These are phyloP conservation scores for Leccinum obscurum DNA, from an alignment of 768 basidiomycete species.

Conservation along the genomic window DNA sequence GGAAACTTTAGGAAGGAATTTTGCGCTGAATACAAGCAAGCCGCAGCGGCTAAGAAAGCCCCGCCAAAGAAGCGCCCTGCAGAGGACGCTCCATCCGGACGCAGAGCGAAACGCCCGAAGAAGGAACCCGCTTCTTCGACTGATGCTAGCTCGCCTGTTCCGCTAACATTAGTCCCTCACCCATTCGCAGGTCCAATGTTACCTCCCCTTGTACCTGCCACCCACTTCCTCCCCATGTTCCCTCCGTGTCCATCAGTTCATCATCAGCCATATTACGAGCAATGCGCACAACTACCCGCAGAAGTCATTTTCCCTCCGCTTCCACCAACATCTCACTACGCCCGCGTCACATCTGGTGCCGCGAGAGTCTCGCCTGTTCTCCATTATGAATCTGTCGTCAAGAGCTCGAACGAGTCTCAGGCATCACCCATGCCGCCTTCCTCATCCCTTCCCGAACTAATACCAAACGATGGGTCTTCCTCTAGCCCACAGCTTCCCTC, in stretches of 20 bases:
- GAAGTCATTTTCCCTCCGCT: slow-evolving; percentile 77
- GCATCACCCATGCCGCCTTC: slow-evolving; percentile 34
- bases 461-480: slow-evolving; percentile 62
- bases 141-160: slow-evolving; percentile 25
- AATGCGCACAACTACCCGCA: slow-evolving; percentile 53
- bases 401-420: slow-evolving; percentile 25
- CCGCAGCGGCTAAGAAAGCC: slow-evolving; percentile 29
- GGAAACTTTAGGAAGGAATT: slow-evolving; percentile 77
- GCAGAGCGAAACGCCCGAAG: slow-evolving; percentile 50
- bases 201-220: slow-evolving; percentile 22
- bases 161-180: slow-evolving; percentile 21
- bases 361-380: slow-evolving; percentile 19
- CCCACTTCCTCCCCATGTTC: slow-evolving; percentile 42
- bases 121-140: slow-evolving; percentile 33
- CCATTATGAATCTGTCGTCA: slow-evolving; percentile 22
- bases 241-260: slow-evolving; percentile 59
- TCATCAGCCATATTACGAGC: slow-evolving; percentile 75
- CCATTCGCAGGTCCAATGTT: slow-evolving; percentile 19
- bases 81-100: slow-evolving; percentile 38
- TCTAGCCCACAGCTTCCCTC: slow-evolving; percentile 57
- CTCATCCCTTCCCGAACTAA: slow-evolving; percentile 59
- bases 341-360: slow-evolving; percentile 26
- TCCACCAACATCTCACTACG: slow-evolving; percentile 50
- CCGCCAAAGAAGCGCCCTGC: slow-evolving; percentile 40
- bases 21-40: slow-evolving; percentile 40